Percentiles rank a stretch among this genome's conserved stretches.
phyloP scores from a whole-genome alignment of 306 rosid genomes.

The Corylus heterophylla region DNA sequence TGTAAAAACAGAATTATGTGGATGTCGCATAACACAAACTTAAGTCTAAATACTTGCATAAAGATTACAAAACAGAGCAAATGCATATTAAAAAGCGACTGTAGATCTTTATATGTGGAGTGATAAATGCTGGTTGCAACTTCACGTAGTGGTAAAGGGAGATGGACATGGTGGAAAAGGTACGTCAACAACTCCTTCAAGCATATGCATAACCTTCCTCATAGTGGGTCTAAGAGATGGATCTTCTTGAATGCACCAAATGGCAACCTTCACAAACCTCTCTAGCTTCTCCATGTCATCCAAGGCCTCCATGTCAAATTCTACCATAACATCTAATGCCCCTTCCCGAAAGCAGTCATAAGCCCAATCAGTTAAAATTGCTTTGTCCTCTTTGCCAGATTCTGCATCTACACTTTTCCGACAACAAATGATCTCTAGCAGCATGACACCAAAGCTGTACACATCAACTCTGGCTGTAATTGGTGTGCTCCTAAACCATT shows the following conservation, averaged over 20 bases:
- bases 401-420: constrained; percentile 23
- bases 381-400: background rate
- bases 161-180: background rate
- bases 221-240: constrained; percentile 39
- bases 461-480: constrained; percentile 40
- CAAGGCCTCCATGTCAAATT: constrained; percentile 15
- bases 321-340: constrained; percentile 7
- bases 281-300: constrained; percentile 23
- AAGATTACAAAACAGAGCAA: too few relatives aligned
- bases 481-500: constrained; percentile 34
- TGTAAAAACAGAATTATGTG: too few relatives aligned
- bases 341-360: constrained; percentile 34
- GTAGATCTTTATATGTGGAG: too few relatives aligned
- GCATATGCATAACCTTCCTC: constrained; percentile 36
- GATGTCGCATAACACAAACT: too few relatives aligned
- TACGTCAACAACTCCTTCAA: constrained; percentile 36
- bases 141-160: too few relatives aligned
- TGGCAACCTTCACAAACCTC: constrained; percentile 33
- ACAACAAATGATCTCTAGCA: constrained; percentile 33
- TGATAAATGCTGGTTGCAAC: too few relatives aligned
- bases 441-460: constrained; percentile 43
- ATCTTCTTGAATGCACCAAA: constrained; percentile 49
- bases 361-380: constrained; percentile 37
- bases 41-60: too few relatives aligned
- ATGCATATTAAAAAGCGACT: too few relatives aligned